phyloP scores from a whole-genome alignment of 208 protist species.

The Crithidia sp. region DNA sequence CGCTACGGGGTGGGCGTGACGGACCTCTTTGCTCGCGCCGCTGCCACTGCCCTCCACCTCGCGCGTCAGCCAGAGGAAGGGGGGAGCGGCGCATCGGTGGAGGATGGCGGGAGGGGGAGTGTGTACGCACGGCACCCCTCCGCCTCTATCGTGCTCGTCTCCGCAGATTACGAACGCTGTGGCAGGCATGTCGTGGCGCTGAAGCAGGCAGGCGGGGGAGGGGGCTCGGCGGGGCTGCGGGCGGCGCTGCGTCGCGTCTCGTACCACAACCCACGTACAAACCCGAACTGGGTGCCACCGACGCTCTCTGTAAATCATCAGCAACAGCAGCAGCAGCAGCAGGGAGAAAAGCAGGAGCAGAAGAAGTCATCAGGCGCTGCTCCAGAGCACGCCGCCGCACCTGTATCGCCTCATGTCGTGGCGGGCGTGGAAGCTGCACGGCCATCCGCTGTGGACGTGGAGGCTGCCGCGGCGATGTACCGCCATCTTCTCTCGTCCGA shows the following conservation, averaged over 20 bases:
- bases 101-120: not conserved
- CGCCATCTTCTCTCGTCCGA: conserved; percentile 6
- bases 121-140: conserved; percentile 33
- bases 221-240: conserved; percentile 27
- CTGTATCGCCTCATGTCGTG: not conserved
- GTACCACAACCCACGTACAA: conserved; percentile 82
- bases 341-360: not conserved
- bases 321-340: conserved; percentile 1
- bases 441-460: conserved; percentile 1
- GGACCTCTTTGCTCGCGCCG: conserved; percentile 57
- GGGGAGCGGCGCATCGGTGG: not conserved
- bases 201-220: conserved; percentile 33
- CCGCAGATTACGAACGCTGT: conserved; percentile 56
- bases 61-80: conserved; percentile 39
- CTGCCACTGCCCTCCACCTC: conserved; percentile 75
- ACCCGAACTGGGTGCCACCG: conserved; percentile 75
- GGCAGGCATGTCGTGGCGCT: conserved; percentile 73
- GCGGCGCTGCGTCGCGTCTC: conserved; percentile 61
- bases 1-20: conserved; percentile 73
- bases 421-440: too few species aligned
- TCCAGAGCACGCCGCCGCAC: not conserved
- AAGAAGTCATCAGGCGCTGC: not conserved
- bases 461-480: conserved; percentile 30
- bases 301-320: conserved; percentile 43
- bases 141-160: conserved; percentile 51